A percentile compares a stretch with the other conserved stretches of the same genome.
Evolutionary conservation across 495 filamentous ascomycete genomes (phyloP).

Genomic region (Neurospora terricola): DNA sequence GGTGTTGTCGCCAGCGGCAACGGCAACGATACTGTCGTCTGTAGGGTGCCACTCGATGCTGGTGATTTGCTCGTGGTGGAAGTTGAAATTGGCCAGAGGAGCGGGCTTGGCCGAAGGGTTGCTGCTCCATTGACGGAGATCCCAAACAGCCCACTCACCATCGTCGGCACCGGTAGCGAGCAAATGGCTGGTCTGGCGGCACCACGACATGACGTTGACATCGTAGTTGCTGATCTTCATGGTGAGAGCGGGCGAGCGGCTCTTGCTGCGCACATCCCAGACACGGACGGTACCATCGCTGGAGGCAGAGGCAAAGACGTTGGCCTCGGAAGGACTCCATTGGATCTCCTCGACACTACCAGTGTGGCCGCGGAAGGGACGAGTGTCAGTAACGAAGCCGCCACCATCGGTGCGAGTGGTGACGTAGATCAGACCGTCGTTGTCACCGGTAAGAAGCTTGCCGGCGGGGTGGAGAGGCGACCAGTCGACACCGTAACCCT

Average conservation of each 20-base stretch:
- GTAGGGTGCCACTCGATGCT: constrained; percentile 95
- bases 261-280: constrained; percentile 89
- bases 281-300: constrained; percentile 91
- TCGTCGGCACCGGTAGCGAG: constrained; percentile 91
- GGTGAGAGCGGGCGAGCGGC: constrained; percentile 70
- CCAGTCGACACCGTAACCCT: constrained; percentile 96
- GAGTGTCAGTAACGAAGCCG: constrained; percentile 72
- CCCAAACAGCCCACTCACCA: constrained; percentile 93
- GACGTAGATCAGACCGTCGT: constrained; percentile 75
- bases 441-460: constrained; percentile 87
- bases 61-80: constrained; percentile 93
- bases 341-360: constrained; percentile 89
- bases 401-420: constrained; percentile 80
- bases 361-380: constrained; percentile 71
- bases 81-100: constrained; percentile 80
- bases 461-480: constrained; percentile 62
- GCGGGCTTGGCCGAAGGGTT: constrained; percentile 57
- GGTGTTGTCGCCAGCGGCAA: constrained; percentile 87
- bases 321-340: constrained; percentile 85
- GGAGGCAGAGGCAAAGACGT: constrained; percentile 87
- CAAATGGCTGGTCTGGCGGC: constrained; percentile 71
- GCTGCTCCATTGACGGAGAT: constrained; percentile 68
- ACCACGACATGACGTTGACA: constrained; percentile 96
- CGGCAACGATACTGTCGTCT: constrained; percentile 87
- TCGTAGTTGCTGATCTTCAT: constrained; percentile 76